Evolutionary conservation across 192 early-diverging fungal species (phyloP).

Genomic region (Thamnidium elegans): DNA sequence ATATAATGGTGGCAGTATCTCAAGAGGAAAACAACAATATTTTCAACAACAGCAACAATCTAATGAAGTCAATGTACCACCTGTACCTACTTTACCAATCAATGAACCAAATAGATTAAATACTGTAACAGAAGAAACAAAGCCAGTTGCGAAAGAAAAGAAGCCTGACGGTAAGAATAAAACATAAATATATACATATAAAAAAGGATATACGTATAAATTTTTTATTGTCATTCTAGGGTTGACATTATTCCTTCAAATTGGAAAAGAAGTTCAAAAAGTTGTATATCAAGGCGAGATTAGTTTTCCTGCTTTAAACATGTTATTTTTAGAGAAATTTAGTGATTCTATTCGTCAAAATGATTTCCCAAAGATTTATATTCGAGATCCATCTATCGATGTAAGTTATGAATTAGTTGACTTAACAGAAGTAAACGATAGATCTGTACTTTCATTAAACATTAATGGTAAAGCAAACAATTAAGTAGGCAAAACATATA

Average conservation of each 20-base stretch:
- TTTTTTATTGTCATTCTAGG: not conserved
- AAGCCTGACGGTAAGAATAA: not conserved
- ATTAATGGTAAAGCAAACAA: slow-evolving; percentile 42
- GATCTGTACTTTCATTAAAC: slow-evolving; percentile 52
- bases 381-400: slow-evolving; percentile 50
- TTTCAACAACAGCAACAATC: slow-evolving; percentile 6
- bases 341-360: slow-evolving; percentile 57
- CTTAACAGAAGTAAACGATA: slow-evolving; percentile 55
- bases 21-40: slow-evolving; percentile 3
- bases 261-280: slow-evolving; percentile 62
- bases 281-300: slow-evolving; percentile 50
- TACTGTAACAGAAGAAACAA: not conserved
- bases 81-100: slow-evolving; percentile 16
- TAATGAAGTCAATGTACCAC: slow-evolving; percentile 12
- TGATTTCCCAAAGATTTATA: slow-evolving; percentile 67
- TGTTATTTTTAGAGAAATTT: slow-evolving; percentile 76
- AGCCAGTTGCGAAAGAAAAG: not conserved
- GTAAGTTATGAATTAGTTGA: slow-evolving; percentile 70
- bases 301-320: slow-evolving; percentile 55
- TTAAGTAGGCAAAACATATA: not conserved
- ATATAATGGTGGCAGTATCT: not conserved
- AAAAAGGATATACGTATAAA: not conserved
- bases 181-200: not conserved
- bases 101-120: not conserved
- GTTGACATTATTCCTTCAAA: slow-evolving; percentile 52